Evolutionary conservation across 2,329 filamentous ascomycete species (phyloP), one percentile per base, ranked within the genome.

Genomic region (Lachnellula willkommii): DNA sequence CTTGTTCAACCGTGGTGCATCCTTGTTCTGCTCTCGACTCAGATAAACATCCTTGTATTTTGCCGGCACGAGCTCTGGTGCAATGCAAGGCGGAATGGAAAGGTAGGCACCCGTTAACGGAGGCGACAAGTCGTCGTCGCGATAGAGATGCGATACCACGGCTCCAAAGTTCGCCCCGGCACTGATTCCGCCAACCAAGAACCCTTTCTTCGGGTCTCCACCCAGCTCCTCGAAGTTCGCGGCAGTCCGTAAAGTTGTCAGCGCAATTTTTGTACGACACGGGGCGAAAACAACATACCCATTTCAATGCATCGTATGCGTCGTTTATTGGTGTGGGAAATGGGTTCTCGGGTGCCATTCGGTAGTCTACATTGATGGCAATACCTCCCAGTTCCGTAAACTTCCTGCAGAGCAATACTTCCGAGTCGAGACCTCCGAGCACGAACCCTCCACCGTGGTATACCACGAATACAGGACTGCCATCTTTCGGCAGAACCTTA

Each of bases 131-230:
- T 68, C 65, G 28, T 76, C 69, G 50, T 77, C 73, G 1, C 72
- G 68, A 1, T 72, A 71, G 1, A 73, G 67, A 58, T 75, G 75
- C 4, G 70, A 65, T 2, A 74, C 59, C 1, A 73, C 70, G 1
- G 73, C 70, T 5, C 69, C 57, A 22, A 76, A 68, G 49, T 73
- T 74, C 12, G 69, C 75, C 15, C 75, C 76, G 4, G 79, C 76
- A 11, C 74, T 78, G 1, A 72, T 71, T 1, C 79, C 78, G 15
- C 76, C 77, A 12, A 79, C 55, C n/a, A 81, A 57, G 58, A 81
- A 79, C 0, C 77, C 78, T 12, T 69, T 68, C 5, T 67, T 65
- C 0, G 74, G 71, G 54, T 78, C 71, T 9, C 73, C 73, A 7
- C 69, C 71, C 4, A 78, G 61, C 2, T 67, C 53, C 20, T 64